Base-by-base conservation (phyloP, 169 alveolate species). In the Plasmodium vinckei region DNA sequence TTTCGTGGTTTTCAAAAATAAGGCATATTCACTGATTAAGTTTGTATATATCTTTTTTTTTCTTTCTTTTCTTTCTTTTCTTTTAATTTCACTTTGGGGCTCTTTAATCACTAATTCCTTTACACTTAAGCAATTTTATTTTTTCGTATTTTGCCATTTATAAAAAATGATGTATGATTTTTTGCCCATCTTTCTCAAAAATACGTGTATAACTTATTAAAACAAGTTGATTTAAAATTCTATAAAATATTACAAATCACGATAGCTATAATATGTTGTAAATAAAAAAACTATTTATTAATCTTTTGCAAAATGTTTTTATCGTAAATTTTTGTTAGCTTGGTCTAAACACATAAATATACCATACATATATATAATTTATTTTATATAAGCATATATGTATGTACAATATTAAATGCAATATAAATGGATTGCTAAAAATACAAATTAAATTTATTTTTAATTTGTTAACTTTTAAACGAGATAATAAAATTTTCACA, bases 271-370 rank as follows among this genome's bases (percentile, higher is more conserved):
- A 21, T 46, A 9, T 17, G 42, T 47, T 67, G 44, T 77, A 77
- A 77, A 64, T 69, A 63, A 77, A 77, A 77, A 63, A 47, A 63
- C 25, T 23, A 25, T 19, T 44, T 77, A 63, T 77, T 49, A 42
- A 46, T 44, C 19, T 77, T 17, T 71, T 17, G 59, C 23, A 53
- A 10, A 63, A 63, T 69, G 51, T 47, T 49, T 75, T 57, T 77
- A 63, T 53, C 49, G 59, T 39, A 64, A 77, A 63, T 25, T 27
- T 77, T 77, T 49, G 73, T 63, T 77, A 64, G 25, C 23, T 39
- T 77, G 63, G 46, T 77, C 75, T 77, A 59, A 73, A 59, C 23
- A 53, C 46, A 39, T 49, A 51, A 5, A 15, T 15, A 51, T 51
- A 51, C 7, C 15, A 68, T 68, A 68, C 42, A 68, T 68, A 49